phyloP scores from a whole-genome alignment of 495 filamentous ascomycete genomes.

The Penicillium pulvis region DNA sequence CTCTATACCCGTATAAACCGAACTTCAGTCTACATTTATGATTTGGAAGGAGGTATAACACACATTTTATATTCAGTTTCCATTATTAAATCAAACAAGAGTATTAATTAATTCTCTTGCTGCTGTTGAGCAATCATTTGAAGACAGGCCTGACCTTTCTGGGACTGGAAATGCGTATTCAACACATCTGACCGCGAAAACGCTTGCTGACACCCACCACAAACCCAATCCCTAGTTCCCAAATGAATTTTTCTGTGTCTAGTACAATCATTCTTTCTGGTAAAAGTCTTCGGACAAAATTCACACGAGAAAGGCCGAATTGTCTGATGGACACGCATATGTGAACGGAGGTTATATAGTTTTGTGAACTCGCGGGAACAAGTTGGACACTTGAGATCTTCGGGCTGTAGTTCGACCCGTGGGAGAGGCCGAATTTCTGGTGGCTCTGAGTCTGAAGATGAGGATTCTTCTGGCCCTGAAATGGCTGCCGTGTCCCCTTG shows the following conservation, averaged over 20 bases:
- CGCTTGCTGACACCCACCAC: not conserved
- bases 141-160: slow-evolving; percentile 6
- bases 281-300: not conserved
- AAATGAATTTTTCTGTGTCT: slow-evolving; percentile 3
- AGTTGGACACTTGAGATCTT: slow-evolving; percentile 4
- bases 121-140: not conserved
- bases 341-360: slow-evolving; percentile 3
- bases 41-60: no score
- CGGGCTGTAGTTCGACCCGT: not conserved
- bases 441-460: not conserved
- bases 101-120: not conserved
- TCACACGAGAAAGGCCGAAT: slow-evolving; percentile 2
- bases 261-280: slow-evolving; percentile 3
- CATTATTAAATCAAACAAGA: no score
- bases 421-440: slow-evolving; percentile 7
- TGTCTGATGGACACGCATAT: not conserved
- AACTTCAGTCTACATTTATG: no score
- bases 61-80: no score
- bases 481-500: not conserved
- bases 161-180: slow-evolving; percentile 3
- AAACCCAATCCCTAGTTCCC: slow-evolving; percentile 3
- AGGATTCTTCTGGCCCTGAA: not conserved
- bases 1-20: no score
- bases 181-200: slow-evolving; percentile 7
- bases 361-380: not conserved